phyloP scores from a whole-genome alignment of 352 stramenopile genomes.

The Phytopythium mirpurense region DNA sequence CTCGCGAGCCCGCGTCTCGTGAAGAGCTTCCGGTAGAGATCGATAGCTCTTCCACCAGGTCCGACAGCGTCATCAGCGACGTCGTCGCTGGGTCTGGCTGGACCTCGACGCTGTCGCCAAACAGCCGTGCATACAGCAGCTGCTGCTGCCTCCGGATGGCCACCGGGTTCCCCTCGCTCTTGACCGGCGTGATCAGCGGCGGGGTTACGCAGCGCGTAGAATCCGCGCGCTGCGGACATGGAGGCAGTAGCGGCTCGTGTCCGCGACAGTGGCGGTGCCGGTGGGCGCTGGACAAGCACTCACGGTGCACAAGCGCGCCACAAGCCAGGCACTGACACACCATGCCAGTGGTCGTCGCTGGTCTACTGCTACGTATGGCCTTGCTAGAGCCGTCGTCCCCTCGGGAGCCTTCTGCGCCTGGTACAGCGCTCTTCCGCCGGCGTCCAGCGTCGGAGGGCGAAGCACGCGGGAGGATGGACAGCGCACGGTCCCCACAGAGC shows the following conservation, averaged over 20 bases:
- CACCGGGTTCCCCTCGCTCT: slow-evolving; percentile 10
- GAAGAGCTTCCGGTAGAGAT: slow-evolving; percentile 11
- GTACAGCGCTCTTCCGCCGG: neutral
- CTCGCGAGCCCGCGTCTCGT: neutral
- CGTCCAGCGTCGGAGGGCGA: slow-evolving; percentile 1
- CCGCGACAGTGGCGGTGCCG: slow-evolving; percentile 36
- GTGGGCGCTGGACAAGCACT: slow-evolving; percentile 46
- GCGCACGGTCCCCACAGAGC: slow-evolving; percentile 42
- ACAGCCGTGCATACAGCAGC: slow-evolving; percentile 1
- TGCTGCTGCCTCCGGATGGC: slow-evolving; percentile 6
- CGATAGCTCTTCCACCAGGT: slow-evolving; percentile 29
- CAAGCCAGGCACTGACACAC: slow-evolving; percentile 59
- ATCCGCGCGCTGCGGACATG: slow-evolving; percentile 20
- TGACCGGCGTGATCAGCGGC: slow-evolving; percentile 4
- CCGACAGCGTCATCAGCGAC: slow-evolving; percentile 22
- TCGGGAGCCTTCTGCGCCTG: neutral
- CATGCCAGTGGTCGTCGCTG: neutral
- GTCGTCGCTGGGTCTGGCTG: neutral
- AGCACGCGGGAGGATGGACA: slow-evolving; percentile 21
- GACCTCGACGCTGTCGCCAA: neutral
- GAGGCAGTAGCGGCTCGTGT: slow-evolving; percentile 25
- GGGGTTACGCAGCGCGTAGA: neutral
- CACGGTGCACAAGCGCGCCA: slow-evolving; percentile 44
- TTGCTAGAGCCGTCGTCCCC: neutral
- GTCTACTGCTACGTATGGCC: neutral